phyloP scores from a whole-genome alignment of 257 asterid genomes.

The Verbascum thapsus region DNA sequence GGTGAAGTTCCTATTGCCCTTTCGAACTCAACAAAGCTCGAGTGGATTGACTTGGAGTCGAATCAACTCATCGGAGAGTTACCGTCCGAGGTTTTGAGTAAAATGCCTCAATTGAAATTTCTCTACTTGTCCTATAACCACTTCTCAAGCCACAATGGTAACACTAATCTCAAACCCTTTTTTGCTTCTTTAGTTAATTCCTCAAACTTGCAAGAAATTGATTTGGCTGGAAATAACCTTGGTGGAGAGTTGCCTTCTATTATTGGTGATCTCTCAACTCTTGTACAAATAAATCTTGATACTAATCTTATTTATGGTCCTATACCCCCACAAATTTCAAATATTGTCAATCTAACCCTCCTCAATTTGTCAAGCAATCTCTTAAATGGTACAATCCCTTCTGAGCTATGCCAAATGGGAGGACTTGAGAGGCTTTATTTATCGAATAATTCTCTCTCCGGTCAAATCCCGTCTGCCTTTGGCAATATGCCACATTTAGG shows the following conservation, averaged over 20 bases:
- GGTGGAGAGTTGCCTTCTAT: slow-evolving; percentile 77
- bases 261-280: slow-evolving; percentile 61
- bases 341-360: slow-evolving; percentile 63
- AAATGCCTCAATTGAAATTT: slow-evolving; percentile 54
- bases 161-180: slow-evolving; percentile 61
- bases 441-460: slow-evolving; percentile 63
- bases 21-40: slow-evolving; percentile 58
- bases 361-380: slow-evolving; percentile 72
- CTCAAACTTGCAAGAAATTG: slow-evolving; percentile 69
- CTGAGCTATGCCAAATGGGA: slow-evolving; percentile 51
- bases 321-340: slow-evolving; percentile 62
- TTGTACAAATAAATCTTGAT: slow-evolving; percentile 63
- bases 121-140: slow-evolving; percentile 67
- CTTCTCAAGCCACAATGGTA: slow-evolving; percentile 57
- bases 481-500: slow-evolving; percentile 74
- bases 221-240: slow-evolving; percentile 63
- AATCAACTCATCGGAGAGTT: slow-evolving; percentile 66
- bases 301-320: slow-evolving; percentile 61
- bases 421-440: slow-evolving; percentile 66
- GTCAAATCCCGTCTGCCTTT: slow-evolving; percentile 53
- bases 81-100: slow-evolving; percentile 47
- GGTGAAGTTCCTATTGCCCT: slow-evolving; percentile 65
- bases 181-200: slow-evolving; percentile 54
- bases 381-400: slow-evolving; percentile 65
- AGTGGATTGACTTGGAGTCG: slow-evolving; percentile 79